Conservation (phyloP, 495 filamentous ascomycete genomes). For the Annulohypoxylon bovei region DNA sequence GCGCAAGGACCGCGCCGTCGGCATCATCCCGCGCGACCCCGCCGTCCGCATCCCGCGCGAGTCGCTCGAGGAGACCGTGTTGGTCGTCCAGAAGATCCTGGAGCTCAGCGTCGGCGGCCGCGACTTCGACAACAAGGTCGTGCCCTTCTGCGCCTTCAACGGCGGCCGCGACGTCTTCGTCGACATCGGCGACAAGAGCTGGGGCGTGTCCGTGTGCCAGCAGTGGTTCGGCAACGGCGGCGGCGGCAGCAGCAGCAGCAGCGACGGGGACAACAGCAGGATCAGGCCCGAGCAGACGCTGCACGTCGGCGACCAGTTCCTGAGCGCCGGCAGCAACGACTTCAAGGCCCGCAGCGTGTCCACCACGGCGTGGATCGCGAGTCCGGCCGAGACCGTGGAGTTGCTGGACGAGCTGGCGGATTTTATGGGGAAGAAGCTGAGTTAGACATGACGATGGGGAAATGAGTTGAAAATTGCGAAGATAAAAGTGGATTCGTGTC, state of each 20-base stretch:
- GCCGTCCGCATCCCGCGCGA: slow-evolving; percentile 80
- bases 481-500: slow-evolving; percentile 8
- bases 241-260: not conserved
- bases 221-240: slow-evolving; percentile 81
- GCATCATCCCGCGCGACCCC: slow-evolving; percentile 74
- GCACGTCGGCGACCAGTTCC: slow-evolving; percentile 95
- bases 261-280: slow-evolving; percentile 31
- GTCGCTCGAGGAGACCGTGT: slow-evolving; percentile 92
- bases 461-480: not conserved
- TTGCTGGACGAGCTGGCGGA: slow-evolving; percentile 83
- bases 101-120: slow-evolving; percentile 70
- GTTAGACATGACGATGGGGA: slow-evolving; percentile 9
- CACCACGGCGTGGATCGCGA: slow-evolving; percentile 89
- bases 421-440: slow-evolving; percentile 61
- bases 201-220: slow-evolving; percentile 92
- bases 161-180: slow-evolving; percentile 98
- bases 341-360: slow-evolving; percentile 83
- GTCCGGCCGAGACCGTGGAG: slow-evolving; percentile 85
- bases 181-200: slow-evolving; percentile 97
- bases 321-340: slow-evolving; percentile 94
- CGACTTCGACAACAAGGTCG: slow-evolving; percentile 52
- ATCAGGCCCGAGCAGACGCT: slow-evolving; percentile 68
- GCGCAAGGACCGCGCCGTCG: slow-evolving; percentile 93
- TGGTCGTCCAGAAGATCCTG: slow-evolving; percentile 90
- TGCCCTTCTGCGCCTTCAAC: slow-evolving; percentile 99